Conservation (phyloP, 192 early-diverging fungal genomes). For the Cladochytrium replicatum region DNA sequence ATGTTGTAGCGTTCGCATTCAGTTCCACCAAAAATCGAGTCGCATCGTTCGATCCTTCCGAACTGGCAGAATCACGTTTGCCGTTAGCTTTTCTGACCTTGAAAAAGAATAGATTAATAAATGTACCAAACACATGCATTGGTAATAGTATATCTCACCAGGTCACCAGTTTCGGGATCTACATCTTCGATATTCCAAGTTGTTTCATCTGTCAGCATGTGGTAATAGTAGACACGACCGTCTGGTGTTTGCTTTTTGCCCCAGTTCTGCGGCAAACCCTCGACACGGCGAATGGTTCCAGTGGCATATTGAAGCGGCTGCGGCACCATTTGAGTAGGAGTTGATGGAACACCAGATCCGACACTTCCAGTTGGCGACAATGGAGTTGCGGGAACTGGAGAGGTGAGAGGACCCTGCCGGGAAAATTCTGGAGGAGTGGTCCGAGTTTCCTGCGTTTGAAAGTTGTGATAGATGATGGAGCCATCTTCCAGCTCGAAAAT, state of each 20-base stretch:
- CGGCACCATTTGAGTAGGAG: too few species aligned
- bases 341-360: background rate
- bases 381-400: background rate
- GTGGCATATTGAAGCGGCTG: background rate
- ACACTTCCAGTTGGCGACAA: background rate
- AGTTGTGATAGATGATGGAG: constrained; percentile 35
- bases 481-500: constrained; percentile 44
- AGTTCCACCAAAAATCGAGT: background rate
- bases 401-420: background rate
- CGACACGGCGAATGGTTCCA: background rate
- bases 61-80: background rate
- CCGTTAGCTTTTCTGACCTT: background rate
- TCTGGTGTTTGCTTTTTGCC: constrained; percentile 47
- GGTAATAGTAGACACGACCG: constrained; percentile 53
- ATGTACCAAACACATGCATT: too few species aligned
- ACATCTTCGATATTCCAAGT: constrained; percentile 42
- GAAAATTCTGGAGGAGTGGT: constrained; percentile 37
- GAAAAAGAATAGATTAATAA: too few species aligned
- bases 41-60: background rate
- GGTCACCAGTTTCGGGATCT: constrained; percentile 23
- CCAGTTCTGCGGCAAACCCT: constrained; percentile 44
- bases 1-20: background rate
- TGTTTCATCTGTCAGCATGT: constrained; percentile 57
- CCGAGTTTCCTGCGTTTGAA: constrained; percentile 36
- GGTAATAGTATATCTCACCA: constrained; percentile 27